These are phyloP conservation scores for Sphaerosporella brunnea DNA, from an alignment of 495 filamentous ascomycete genomes.

Conservation along the genomic window DNA sequence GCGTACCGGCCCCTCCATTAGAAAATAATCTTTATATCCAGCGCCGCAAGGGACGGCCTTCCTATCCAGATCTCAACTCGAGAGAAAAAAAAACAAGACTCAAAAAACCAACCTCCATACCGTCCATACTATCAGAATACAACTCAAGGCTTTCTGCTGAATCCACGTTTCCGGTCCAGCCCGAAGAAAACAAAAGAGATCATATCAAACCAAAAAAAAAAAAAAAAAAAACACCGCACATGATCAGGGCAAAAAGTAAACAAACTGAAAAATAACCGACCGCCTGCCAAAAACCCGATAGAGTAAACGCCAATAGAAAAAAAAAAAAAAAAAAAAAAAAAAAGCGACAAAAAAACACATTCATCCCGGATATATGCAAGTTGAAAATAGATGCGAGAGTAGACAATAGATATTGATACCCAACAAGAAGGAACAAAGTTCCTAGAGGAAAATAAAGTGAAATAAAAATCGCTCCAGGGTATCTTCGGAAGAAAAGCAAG, in stretches of 20 bases:
- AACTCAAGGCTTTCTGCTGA: slow-evolving; percentile 15
- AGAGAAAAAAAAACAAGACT: neutral
- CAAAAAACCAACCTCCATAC: neutral
- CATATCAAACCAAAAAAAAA: slow-evolving; percentile 7
- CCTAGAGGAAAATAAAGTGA: neutral
- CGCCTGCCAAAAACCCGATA: slow-evolving; percentile 15
- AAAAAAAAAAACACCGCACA: slow-evolving; percentile 7
- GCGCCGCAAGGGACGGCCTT: neutral
- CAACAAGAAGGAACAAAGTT: neutral
- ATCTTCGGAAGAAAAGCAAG: neutral
- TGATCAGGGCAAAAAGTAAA: too few species aligned
- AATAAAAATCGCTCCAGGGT: neutral
- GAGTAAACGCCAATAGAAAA: slow-evolving; percentile 21
- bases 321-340: slow-evolving; percentile 14
- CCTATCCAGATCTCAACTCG: neutral
- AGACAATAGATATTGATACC: neutral
- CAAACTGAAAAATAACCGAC: slow-evolving; percentile 4
- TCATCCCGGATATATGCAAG: neutral
- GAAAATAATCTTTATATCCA: neutral
- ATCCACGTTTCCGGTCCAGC: slow-evolving; percentile 14
- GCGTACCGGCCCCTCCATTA: slow-evolving; percentile 1
- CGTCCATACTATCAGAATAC: slow-evolving; percentile 1
- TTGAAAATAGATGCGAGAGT: neutral
- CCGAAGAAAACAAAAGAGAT: slow-evolving; percentile 8
- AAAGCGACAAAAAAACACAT: neutral